Evolutionary conservation across 305 asterid genomes (phyloP).

Genomic region (Salvia sclarea): DNA sequence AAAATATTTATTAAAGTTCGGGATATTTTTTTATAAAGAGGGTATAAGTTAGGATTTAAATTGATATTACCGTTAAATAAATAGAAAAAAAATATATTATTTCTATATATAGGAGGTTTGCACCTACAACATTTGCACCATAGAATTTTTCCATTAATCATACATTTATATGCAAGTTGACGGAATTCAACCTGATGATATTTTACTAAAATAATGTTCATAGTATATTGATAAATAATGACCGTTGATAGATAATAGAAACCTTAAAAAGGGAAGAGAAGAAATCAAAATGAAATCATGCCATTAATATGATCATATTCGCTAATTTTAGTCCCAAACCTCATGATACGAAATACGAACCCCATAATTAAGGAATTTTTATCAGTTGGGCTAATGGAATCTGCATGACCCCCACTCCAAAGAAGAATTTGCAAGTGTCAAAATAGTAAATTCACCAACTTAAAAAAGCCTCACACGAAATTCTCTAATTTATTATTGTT

Average conservation of each 20-base stretch:
- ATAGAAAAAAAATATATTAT: too few relatives aligned
- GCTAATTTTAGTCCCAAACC: slow-evolving; percentile 16
- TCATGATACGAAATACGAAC: slow-evolving; percentile 8
- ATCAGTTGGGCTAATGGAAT: slow-evolving; percentile 10
- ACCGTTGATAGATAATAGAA: neutral
- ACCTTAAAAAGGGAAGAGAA: neutral
- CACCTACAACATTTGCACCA: too few relatives aligned
- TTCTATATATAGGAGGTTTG: too few relatives aligned
- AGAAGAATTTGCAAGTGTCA: slow-evolving; percentile 24
- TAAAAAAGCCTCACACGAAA: neutral
- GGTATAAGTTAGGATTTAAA: too few relatives aligned
- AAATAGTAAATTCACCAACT: neutral
- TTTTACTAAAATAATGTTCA: too few relatives aligned
- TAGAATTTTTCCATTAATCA: too few relatives aligned
- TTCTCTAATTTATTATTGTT: neutral
- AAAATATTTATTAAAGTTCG: too few relatives aligned
- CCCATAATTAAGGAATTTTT: slow-evolving; percentile 17
- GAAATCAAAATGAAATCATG: slow-evolving; percentile 13
- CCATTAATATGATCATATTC: slow-evolving; percentile 22
- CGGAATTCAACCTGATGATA: too few relatives aligned
- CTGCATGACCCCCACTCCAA: slow-evolving; percentile 26
- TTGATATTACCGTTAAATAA: too few relatives aligned
- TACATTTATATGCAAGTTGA: too few relatives aligned
- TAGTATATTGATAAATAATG: neutral
- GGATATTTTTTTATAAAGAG: too few relatives aligned